Evolutionary conservation across 345 rosid genomes (phyloP).

Genomic region (Microcos paniculata): DNA sequence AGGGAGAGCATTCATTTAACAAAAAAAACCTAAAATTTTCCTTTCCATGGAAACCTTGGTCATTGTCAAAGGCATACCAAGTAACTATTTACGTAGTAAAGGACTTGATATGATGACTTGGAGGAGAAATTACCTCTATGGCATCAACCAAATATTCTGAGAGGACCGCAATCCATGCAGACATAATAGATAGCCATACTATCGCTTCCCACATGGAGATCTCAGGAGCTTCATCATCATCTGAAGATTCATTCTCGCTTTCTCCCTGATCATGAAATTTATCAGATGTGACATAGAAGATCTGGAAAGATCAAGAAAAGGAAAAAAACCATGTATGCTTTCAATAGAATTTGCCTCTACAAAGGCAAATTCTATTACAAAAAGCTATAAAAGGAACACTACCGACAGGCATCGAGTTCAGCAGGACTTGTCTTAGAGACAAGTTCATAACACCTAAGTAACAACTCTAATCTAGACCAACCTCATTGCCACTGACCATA

Average conservation of each 20-base stretch:
- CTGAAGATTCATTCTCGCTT: constrained; percentile 32
- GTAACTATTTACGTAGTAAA: neutral
- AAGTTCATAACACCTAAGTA: neutral
- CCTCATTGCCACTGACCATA: constrained; percentile 31
- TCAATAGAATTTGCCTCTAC: neutral
- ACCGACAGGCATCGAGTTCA: neutral
- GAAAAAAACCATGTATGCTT: neutral
- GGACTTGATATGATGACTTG: neutral
- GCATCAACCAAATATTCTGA: constrained; percentile 92
- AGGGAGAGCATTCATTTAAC: neutral
- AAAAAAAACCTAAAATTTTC: neutral
- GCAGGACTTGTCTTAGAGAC: neutral
- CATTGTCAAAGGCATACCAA: neutral
- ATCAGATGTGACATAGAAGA: constrained; percentile 23
- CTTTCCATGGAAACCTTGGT: neutral
- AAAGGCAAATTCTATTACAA: neutral
- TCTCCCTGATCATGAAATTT: constrained; percentile 47
- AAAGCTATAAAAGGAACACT: neutral
- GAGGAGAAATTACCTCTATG: constrained; percentile 50
- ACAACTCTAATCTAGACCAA: constrained; percentile 21
- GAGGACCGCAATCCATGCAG: constrained; percentile 76
- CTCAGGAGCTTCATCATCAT: constrained; percentile 67
- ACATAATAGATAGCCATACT: constrained; percentile 76
- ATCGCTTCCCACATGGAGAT: constrained; percentile 75
- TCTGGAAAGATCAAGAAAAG: neutral